phyloP scores from a whole-genome alignment of 2,329 filamentous ascomycete species.

The Blastomyces gilchristii region DNA sequence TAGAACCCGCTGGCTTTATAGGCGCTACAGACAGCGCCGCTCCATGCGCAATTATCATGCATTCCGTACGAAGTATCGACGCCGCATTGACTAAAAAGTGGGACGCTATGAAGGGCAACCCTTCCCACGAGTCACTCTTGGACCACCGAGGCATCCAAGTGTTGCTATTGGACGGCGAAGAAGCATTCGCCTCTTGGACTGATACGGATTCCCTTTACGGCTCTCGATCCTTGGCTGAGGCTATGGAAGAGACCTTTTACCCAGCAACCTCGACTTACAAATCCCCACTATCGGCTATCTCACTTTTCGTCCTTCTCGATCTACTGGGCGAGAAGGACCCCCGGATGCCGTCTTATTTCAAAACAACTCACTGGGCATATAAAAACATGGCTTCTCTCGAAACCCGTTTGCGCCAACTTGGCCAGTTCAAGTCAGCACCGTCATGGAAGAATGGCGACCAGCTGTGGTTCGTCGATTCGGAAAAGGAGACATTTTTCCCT shows the following conservation, averaged over 20 bases:
- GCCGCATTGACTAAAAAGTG: conserved; percentile 71
- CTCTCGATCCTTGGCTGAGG: conserved; percentile 65
- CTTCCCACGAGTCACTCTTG: conserved; percentile 37
- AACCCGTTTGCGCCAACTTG: conserved; percentile 57
- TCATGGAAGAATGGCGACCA: conserved; percentile 34
- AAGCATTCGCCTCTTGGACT: conserved; percentile 77
- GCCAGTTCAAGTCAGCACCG: conserved; percentile 53
- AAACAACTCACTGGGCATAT: conserved; percentile 90
- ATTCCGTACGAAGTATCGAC: conserved; percentile 72
- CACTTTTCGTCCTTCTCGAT: conserved; percentile 84
- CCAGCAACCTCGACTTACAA: conserved; percentile 63
- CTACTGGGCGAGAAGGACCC: conserved; percentile 64
- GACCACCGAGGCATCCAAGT: conserved; percentile 81
- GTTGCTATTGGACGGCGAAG: conserved; percentile 83
- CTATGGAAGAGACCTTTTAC: conserved; percentile 65
- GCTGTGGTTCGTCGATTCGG: conserved; percentile 56
- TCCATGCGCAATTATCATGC: conserved; percentile 87
- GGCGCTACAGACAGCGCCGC: conserved; percentile 90
- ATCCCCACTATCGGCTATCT: conserved; percentile 66
- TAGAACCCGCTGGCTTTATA: conserved; percentile 72
- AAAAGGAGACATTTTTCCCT: conserved; percentile 45
- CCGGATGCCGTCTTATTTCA: conserved; percentile 72
- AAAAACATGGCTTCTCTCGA: conserved; percentile 64
- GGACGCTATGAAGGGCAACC: conserved; percentile 53
- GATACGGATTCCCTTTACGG: conserved; percentile 80